phyloP scores from a whole-genome alignment of 768 basidiomycete species.

The Gymnopilus junonius region DNA sequence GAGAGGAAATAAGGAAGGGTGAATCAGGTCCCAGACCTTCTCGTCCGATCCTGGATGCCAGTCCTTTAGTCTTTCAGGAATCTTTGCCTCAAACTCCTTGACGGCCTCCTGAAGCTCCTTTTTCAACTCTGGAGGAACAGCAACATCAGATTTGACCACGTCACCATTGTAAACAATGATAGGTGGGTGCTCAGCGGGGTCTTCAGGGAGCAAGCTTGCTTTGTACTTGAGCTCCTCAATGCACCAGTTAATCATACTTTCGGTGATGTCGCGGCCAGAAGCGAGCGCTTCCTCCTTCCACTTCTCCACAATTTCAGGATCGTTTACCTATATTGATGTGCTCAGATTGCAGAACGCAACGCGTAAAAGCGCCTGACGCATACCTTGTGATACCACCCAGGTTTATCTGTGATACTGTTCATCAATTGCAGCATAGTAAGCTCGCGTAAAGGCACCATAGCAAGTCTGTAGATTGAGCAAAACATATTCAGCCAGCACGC shows the following conservation, averaged over 20 bases:
- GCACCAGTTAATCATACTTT: constrained; percentile 30
- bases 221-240: constrained; percentile 32
- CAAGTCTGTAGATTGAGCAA: background rate
- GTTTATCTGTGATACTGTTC: constrained; percentile 39
- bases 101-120: constrained; percentile 28
- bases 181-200: constrained; percentile 11
- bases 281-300: constrained; percentile 30
- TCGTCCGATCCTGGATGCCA: constrained; percentile 51
- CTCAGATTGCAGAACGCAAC: background rate
- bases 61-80: constrained; percentile 40
- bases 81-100: constrained; percentile 35
- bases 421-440: constrained; percentile 39
- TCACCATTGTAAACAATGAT: constrained; percentile 30
- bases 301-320: constrained; percentile 24
- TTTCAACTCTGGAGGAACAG: constrained; percentile 29
- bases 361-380: background rate
- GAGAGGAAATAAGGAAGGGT: constrained; percentile 47
- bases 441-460: constrained; percentile 17
- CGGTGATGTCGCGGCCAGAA: constrained; percentile 23
- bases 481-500: background rate
- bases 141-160: constrained; percentile 37
- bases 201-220: constrained; percentile 11
- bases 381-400: constrained; percentile 37
- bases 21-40: constrained; percentile 48
- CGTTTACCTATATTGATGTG: constrained; percentile 19